A percentile compares a stretch with the other conserved stretches of the same genome.
Conservation (phyloP, 2,329 filamentous ascomycete genomes). For the Byssothecium circinans region DNA sequence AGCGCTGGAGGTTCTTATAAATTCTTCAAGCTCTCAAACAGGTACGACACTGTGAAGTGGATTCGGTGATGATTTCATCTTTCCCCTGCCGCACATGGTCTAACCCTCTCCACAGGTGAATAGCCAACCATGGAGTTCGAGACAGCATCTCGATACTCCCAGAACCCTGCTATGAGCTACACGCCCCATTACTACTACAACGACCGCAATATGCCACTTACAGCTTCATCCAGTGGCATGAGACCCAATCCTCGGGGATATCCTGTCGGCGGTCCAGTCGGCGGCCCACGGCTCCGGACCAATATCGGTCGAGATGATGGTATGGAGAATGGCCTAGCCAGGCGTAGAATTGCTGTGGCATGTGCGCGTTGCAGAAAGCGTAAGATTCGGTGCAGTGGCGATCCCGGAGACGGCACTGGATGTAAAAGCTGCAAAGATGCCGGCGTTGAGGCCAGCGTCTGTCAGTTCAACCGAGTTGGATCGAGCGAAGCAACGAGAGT, state of each 20-base stretch:
- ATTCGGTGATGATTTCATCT: neutral
- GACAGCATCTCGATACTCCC: constrained; percentile 7
- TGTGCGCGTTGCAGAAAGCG: constrained; percentile 87
- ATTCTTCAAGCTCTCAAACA: neutral
- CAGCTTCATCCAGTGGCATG: constrained; percentile 15
- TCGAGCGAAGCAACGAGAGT: constrained; percentile 30
- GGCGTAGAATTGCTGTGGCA: constrained; percentile 54
- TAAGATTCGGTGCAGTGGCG: constrained; percentile 93
- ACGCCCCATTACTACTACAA: constrained; percentile 25
- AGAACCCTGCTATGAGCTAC: constrained; percentile 5
- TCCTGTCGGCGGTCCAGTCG: constrained; percentile 26
- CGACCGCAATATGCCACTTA: constrained; percentile 26
- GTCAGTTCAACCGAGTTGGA: constrained; percentile 75
- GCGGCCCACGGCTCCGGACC: constrained; percentile 10
- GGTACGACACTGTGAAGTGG: neutral
- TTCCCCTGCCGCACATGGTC: neutral
- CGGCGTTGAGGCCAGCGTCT: constrained; percentile 62
- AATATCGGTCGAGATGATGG: constrained; percentile 23
- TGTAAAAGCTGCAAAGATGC: constrained; percentile 82
- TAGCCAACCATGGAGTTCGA: constrained; percentile 19
- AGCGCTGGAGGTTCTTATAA: neutral
- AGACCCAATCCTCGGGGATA: constrained; percentile 31
- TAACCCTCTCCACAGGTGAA: constrained; percentile 2
- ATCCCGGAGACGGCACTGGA: constrained; percentile 72
- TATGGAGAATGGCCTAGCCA: constrained; percentile 41